Conservation (phyloP, 768 basidiomycete species). For the Leucosporidium scottii region DNA sequence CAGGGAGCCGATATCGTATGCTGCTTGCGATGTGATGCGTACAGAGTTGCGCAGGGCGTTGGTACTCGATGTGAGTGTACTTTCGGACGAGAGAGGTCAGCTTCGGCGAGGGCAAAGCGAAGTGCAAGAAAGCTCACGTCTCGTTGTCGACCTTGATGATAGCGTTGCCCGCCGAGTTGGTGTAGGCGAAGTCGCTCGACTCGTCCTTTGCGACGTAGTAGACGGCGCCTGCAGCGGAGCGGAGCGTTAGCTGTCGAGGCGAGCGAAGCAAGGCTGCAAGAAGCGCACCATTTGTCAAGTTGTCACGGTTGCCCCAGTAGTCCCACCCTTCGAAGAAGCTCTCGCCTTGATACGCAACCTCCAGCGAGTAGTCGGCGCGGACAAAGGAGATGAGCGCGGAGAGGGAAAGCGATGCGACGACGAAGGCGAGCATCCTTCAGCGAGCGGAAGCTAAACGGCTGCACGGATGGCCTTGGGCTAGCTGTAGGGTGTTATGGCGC, state of each 20-base stretch:
- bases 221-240: background rate
- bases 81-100: no score
- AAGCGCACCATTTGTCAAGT: constrained; percentile 16
- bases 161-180: constrained; percentile 5
- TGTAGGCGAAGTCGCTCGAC: constrained; percentile 2
- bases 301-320: constrained; percentile 3
- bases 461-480: no score
- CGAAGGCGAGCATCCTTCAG: no score
- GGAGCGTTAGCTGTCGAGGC: background rate
- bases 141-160: constrained; percentile 29
- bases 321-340: constrained; percentile 19
- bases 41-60: constrained; percentile 34
- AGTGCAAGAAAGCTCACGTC: constrained; percentile 6
- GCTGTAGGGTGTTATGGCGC: no score
- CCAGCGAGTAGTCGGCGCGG: constrained; percentile 48
- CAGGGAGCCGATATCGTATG: constrained; percentile 31
- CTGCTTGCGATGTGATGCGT: constrained; percentile 29
- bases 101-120: no score
- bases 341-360: constrained; percentile 49
- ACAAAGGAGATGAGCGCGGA: no score
- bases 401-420: no score
- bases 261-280: background rate
- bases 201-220: constrained; percentile 6
- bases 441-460: no score
- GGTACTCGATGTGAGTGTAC: no score